These are phyloP conservation scores for Diaporthe sp. DNA, from an alignment of 2,329 filamentous ascomycete species.

Conservation along the genomic window DNA sequence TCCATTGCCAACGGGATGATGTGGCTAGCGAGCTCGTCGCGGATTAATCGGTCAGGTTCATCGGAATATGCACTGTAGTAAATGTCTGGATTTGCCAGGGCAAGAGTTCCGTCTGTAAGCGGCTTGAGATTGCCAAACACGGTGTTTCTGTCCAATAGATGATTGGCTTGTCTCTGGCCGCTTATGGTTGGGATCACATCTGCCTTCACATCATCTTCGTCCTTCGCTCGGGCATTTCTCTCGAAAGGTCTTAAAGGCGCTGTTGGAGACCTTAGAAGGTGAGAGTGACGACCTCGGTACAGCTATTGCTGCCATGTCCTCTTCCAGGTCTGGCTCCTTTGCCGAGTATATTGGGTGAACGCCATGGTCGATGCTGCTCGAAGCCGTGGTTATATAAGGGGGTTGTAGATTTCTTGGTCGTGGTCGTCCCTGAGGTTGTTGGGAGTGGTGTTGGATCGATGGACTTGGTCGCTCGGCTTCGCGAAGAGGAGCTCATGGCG, in stretches of 20 bases:
- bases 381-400: slow-evolving; percentile 49
- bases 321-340: slow-evolving; percentile 45
- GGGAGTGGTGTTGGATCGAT: slow-evolving; percentile 38
- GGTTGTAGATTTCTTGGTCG: slow-evolving; percentile 41
- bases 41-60: too few relatives aligned
- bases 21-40: too few relatives aligned
- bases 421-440: slow-evolving; percentile 36
- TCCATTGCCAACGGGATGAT: too few relatives aligned
- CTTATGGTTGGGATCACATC: slow-evolving; percentile 47
- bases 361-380: slow-evolving; percentile 47
- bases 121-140: slow-evolving; percentile 48
- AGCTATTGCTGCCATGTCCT: slow-evolving; percentile 43
- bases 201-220: slow-evolving; percentile 47
- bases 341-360: slow-evolving; percentile 44
- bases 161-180: slow-evolving; percentile 39
- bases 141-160: slow-evolving; percentile 41
- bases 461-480: slow-evolving; percentile 34
- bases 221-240: slow-evolving; percentile 42
- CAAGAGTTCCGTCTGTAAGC: slow-evolving; percentile 46
- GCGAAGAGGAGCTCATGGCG: slow-evolving; percentile 35
- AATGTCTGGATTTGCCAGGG: slow-evolving; percentile 44
- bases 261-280: slow-evolving; percentile 46
- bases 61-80: slow-evolving; percentile 44
- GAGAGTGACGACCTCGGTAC: slow-evolving; percentile 47
- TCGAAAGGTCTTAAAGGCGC: slow-evolving; percentile 44